Base-by-base conservation (phyloP, 2,329 filamentous ascomycete species). In the Aureobasidium sp. region DNA sequence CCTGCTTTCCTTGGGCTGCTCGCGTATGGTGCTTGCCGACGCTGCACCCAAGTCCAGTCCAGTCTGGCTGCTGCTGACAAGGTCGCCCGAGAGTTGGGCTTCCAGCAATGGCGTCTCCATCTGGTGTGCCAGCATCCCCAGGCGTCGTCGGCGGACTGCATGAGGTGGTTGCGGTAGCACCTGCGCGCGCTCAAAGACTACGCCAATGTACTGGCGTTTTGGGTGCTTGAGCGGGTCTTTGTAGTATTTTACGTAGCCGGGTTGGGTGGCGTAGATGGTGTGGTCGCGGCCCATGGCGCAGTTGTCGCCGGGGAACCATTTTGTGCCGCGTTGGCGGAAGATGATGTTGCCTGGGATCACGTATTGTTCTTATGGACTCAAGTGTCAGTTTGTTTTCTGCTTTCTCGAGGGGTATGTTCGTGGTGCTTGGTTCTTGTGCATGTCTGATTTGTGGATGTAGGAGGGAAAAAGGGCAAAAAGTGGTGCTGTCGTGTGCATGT, bases 341-440 rank as follows among this genome's bases (percentile, higher is more conserved):
- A 99, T 89, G 76, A 99, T 99, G 80, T 96, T 97, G 61, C 94
- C 94, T 5, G 92, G 89, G 63, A 96, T 88, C 39, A 99, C 94
- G 75, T 88, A 96, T 79, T 97, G 89, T 73, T 93, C 89, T 92
- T 63, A 15, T 3, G 14, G 6, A 3, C 20, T 8, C 4, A 8
- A 36, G 17, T 29, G 37, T 55, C 51, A 42, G 51, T 55, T n/a
- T 39, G 8, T 5, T 44, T 44, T 44, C 9, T 27, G 12, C 11
- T 44, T 42, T 27, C 34, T 22, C 22, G 22, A 25, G 22, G 22
- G 22, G 22, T 25, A 25, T 22, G 31, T 39, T 2, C 27, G 5
- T 39, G 34, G 34, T 37, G 36, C 9, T 34, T 11, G 31, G 8
- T 34, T 34, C 31, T 34, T 34, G 31, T 34, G 8, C 8, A 11